Evolutionary conservation across 345 rosid genomes (phyloP).

Genomic region (Rhodomyrtus tomentosa): DNA sequence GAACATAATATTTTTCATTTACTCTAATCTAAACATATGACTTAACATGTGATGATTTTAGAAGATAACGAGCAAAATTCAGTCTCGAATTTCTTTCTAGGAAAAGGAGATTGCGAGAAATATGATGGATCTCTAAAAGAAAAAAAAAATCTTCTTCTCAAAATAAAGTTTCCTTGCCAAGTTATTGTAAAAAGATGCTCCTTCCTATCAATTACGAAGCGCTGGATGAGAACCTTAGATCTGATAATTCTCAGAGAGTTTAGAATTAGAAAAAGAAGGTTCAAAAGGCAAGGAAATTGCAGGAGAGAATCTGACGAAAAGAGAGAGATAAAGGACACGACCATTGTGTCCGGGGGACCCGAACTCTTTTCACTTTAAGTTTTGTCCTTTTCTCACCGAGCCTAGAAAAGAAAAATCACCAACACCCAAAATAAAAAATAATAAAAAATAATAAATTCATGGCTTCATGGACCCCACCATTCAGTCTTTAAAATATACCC

Average conservation of each 20-base stretch:
- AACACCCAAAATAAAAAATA: background rate
- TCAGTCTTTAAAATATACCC: background rate
- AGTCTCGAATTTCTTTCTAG: background rate
- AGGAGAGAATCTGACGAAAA: background rate
- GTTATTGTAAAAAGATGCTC: background rate
- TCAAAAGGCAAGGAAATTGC: background rate
- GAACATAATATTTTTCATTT: background rate
- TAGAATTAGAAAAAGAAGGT: background rate
- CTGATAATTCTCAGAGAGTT: background rate
- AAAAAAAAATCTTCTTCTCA: background rate
- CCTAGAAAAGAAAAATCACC: background rate
- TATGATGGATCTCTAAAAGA: too few species aligned
- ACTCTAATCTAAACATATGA: background rate
- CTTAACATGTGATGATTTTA: background rate
- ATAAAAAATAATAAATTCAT: background rate
- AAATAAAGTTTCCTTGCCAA: background rate
- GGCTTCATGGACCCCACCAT: background rate
- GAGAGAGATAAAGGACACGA: background rate
- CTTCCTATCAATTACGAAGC: background rate
- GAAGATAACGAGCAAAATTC: fast-evolving
- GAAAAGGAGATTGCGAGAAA: background rate
- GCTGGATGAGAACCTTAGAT: background rate
- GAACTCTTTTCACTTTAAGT: background rate
- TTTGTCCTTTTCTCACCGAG: background rate
- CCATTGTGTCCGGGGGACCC: background rate